phyloP scores from a whole-genome alignment of 441 rosid species.

The Rhodomyrtus psidioides region DNA sequence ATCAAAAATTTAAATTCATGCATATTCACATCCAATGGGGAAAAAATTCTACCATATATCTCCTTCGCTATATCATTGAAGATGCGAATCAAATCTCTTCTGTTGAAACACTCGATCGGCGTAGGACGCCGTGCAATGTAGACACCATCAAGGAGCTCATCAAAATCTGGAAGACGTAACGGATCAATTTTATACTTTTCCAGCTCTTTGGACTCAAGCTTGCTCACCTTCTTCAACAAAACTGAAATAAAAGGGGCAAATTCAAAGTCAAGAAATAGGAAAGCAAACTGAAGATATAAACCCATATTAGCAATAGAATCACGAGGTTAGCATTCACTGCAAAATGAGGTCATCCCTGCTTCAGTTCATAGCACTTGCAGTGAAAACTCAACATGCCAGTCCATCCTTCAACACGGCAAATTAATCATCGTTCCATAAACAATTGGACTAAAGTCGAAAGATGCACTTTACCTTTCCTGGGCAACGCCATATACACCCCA shows the following conservation, averaged over 20 bases:
- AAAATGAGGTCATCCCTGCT: background rate
- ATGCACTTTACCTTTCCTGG: slow-evolving; percentile 1
- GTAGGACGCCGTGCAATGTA: slow-evolving; percentile 13
- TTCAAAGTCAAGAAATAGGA: background rate
- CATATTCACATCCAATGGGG: background rate
- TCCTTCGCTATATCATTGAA: slow-evolving; percentile 28
- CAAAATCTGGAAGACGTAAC: slow-evolving; percentile 7
- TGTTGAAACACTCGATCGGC: slow-evolving; percentile 12
- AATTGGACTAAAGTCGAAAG: background rate
- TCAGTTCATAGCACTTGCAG: background rate
- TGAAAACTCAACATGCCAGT: background rate
- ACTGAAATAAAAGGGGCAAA: background rate
- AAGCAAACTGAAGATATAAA: background rate
- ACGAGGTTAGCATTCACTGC: background rate
- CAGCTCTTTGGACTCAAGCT: slow-evolving; percentile 11
- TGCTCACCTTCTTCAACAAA: slow-evolving; percentile 14
- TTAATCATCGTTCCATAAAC: background rate
- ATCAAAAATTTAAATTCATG: background rate
- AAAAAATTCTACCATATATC: slow-evolving; percentile 20
- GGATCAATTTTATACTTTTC: slow-evolving; percentile 7
- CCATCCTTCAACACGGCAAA: background rate
- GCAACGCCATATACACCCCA: background rate
- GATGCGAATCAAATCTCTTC: slow-evolving; percentile 21
- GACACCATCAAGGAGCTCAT: slow-evolving; percentile 15
- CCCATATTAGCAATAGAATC: background rate